Base-by-base conservation (phyloP, 1,284 basidiomycete species). In the Inonotus obliquus region DNA sequence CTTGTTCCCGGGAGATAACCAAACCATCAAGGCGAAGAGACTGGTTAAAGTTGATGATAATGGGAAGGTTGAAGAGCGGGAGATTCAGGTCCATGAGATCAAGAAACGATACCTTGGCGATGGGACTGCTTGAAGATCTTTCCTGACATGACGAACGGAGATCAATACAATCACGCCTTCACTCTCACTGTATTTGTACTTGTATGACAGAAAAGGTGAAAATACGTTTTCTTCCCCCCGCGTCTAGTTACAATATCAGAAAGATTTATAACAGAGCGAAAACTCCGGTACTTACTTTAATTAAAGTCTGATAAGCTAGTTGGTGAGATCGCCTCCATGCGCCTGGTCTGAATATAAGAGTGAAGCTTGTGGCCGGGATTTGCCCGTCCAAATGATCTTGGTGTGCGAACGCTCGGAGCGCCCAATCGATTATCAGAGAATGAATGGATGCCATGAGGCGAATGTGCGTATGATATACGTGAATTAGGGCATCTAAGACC, bases 1-100 rank as follows among this genome's bases (percentile, higher is more conserved):
- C 74, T 79, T 96, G 51, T 83, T 91, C 59, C 94, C 94, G 13
- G 87, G 82, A 49, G 94, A 96, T 74, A 80, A 82, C 56, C 91
- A 94, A 73, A 79, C 77, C 11, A 69, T 95, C 60, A 73, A 70
- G 44, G 89, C 84, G 13, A 70, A 76, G 45, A 92, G 91, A 1
- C 74, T 94, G 65, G 32, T 32, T 32, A 32, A 32, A 32, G 32
- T 32, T 9, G 9, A 32, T 9, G 32, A 9, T 9, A 32, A 32
- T 9, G 32, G 32, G 9, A 4, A 32, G 32, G 9, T 9, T 32
- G 78, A 81, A 27, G 85, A 86, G 9, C 81, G 91, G 65, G 69
- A 77, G 51, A 77, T 93, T 60, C 83, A 80, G 66, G 77, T 81
- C 9, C 81, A 91, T 65, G 69, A 77, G 51, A 77, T 93, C 61